Conservation (phyloP, 768 basidiomycete species). For the Lactifluus volemus region DNA sequence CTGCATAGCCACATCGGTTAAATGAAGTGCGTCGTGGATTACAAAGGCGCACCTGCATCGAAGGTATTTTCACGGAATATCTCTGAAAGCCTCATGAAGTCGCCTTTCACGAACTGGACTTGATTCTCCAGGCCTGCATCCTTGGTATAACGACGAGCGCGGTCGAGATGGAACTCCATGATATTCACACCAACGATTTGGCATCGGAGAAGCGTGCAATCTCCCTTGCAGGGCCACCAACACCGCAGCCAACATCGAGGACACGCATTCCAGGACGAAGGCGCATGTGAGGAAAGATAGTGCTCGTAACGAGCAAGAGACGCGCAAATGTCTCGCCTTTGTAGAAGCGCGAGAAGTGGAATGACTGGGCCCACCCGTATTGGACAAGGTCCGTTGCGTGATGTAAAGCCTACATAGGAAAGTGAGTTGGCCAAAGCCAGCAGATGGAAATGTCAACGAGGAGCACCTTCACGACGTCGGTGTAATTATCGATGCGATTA, state of each 20-base stretch:
- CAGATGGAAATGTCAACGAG: background rate
- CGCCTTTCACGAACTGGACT: slow-evolving; percentile 81
- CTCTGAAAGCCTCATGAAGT: slow-evolving; percentile 92
- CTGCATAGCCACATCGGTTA: slow-evolving; percentile 31
- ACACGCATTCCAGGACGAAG: slow-evolving; percentile 89
- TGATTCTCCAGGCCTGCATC: slow-evolving; percentile 66
- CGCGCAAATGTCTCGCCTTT: slow-evolving; percentile 74
- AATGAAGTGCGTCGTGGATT: background rate
- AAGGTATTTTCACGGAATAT: slow-evolving; percentile 89
- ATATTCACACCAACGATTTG: slow-evolving; percentile 86
- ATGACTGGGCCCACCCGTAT: slow-evolving; percentile 84
- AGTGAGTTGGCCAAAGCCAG: background rate
- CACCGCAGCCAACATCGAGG: slow-evolving; percentile 96
- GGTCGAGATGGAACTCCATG: slow-evolving; percentile 88
- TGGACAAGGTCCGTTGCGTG: slow-evolving; percentile 94
- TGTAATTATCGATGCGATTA: slow-evolving; percentile 72
- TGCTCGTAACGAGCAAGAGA: slow-evolving; percentile 94
- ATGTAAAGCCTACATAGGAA: slow-evolving; percentile 58
- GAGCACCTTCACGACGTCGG: slow-evolving; percentile 89
- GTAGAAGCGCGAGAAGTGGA: slow-evolving; percentile 98
- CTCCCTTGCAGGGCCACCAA: slow-evolving; percentile 94
- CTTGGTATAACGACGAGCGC: slow-evolving; percentile 78
- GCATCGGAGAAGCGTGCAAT: slow-evolving; percentile 89
- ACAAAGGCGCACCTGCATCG: slow-evolving; percentile 68
- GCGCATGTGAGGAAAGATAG: slow-evolving; percentile 82